phyloP scores from a whole-genome alignment of 2,329 filamentous ascomycete genomes.

The Chrysosporium keratinophilum region DNA sequence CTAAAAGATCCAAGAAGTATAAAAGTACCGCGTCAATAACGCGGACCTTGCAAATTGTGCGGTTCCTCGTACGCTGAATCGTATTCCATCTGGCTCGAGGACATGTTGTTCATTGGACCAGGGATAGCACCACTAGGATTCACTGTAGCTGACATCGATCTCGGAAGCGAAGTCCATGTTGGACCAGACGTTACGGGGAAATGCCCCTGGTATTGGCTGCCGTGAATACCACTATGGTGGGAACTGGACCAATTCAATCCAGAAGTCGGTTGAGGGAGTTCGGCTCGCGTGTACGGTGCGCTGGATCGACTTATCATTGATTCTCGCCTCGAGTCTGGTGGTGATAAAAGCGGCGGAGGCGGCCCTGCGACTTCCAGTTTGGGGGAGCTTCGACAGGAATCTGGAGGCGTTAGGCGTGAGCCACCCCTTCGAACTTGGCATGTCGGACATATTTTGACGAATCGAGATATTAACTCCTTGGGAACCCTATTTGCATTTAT shows the following conservation, averaged over 20 bases:
- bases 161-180: slow-evolving; percentile 13
- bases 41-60: slow-evolving; percentile 14
- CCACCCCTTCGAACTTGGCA: slow-evolving; percentile 40
- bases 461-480: slow-evolving; percentile 43
- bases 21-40: slow-evolving; percentile 7
- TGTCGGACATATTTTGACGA: slow-evolving; percentile 43
- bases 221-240: slow-evolving; percentile 16
- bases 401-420: slow-evolving; percentile 33
- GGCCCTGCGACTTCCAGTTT: slow-evolving; percentile 25
- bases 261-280: slow-evolving; percentile 10
- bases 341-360: slow-evolving; percentile 30
- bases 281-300: slow-evolving; percentile 13
- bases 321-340: slow-evolving; percentile 29
- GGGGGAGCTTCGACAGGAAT: slow-evolving; percentile 32
- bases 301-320: slow-evolving; percentile 25
- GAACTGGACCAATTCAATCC: slow-evolving; percentile 11
- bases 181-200: slow-evolving; percentile 22
- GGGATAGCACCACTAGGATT: neutral
- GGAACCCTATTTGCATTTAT: slow-evolving; percentile 35
- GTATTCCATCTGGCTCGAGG: slow-evolving; percentile 24
- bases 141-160: slow-evolving; percentile 8
- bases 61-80: slow-evolving; percentile 17
- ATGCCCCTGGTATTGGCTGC: slow-evolving; percentile 20
- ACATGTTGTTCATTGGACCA: slow-evolving; percentile 8
- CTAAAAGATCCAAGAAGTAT: no score